Evolutionary conservation across 108 stramenopile species (phyloP).

Genomic region (Conticribra guillardii): DNA sequence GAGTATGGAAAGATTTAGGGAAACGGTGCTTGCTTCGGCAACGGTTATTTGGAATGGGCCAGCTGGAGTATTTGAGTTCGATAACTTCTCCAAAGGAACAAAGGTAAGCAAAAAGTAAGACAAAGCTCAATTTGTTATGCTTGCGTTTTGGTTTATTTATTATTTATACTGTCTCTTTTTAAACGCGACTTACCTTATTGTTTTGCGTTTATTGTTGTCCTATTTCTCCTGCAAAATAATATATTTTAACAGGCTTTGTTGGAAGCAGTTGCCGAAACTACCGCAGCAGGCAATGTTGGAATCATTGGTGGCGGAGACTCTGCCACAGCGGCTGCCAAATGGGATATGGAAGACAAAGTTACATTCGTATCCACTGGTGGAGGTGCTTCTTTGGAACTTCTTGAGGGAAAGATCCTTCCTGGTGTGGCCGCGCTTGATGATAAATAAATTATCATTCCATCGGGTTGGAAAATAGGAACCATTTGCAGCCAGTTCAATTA

Average conservation of each 20-base stretch:
- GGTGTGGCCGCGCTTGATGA: constrained; percentile 97
- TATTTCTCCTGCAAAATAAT: too few relatives aligned
- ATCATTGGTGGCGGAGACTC: constrained; percentile 99
- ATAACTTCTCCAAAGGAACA: constrained; percentile 37
- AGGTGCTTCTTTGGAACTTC: constrained; percentile 97
- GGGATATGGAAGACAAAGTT: constrained; percentile 92
- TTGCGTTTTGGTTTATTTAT: not conserved
- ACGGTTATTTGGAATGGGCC: constrained; percentile 91
- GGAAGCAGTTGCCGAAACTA: constrained; percentile 37
- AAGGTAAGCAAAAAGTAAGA: not conserved
- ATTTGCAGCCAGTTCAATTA: too few relatives aligned
- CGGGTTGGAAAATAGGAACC: too few relatives aligned
- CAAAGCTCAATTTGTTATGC: not conserved
- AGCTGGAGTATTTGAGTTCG: constrained; percentile 82
- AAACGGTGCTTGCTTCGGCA: constrained; percentile 48
- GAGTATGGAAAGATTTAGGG: constrained; percentile 49
- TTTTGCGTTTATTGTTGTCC: too few relatives aligned
- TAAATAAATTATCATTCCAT: constrained; percentile 72
- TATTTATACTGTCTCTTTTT: not conserved
- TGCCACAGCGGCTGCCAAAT: constrained; percentile 95
- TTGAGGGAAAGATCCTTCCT: constrained; percentile 98
- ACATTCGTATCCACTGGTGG: constrained; percentile 98
- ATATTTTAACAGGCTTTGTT: constrained; percentile 10
- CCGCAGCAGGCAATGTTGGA: constrained; percentile 57
- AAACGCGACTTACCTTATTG: too few relatives aligned